Conservation (phyloP, 345 rosid species). For the Excoecaria cochinchinensis region DNA sequence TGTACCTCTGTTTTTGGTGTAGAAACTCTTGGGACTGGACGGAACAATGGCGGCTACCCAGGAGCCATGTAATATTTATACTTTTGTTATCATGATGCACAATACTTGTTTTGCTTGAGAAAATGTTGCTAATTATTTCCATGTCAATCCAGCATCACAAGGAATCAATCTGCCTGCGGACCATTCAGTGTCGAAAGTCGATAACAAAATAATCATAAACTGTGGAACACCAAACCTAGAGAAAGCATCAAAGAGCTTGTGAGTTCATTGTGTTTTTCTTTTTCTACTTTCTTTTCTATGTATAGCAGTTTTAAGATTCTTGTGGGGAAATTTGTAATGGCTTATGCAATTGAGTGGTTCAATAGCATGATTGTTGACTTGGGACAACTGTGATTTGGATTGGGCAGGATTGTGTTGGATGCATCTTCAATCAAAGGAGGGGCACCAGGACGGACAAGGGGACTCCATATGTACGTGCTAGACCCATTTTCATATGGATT, state of each 20-base stretch:
- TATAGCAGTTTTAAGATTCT: not conserved
- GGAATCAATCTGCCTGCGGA: slow-evolving; percentile 56
- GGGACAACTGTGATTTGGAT: not conserved
- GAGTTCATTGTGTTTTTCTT: slow-evolving; percentile 16
- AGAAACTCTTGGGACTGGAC: slow-evolving; percentile 60
- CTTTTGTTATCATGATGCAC: not conserved
- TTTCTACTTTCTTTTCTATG: not conserved
- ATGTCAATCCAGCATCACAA: slow-evolving; percentile 43
- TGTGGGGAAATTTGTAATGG: too few relatives aligned
- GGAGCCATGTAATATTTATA: slow-evolving; percentile 48
- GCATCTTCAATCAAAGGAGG: slow-evolving; percentile 72
- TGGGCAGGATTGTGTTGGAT: slow-evolving; percentile 70
- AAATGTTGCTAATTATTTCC: slow-evolving; percentile 20
- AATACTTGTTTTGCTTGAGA: slow-evolving; percentile 4
- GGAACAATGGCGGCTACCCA: slow-evolving; percentile 35
- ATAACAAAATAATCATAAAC: slow-evolving; percentile 48
- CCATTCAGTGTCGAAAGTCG: slow-evolving; percentile 45
- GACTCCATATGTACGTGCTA: slow-evolving; percentile 46
- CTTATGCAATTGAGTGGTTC: not conserved
- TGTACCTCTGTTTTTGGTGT: slow-evolving; percentile 18
- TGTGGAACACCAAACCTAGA: slow-evolving; percentile 37
- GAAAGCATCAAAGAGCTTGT: slow-evolving; percentile 55
- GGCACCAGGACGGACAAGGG: slow-evolving; percentile 91
- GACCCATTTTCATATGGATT: slow-evolving; percentile 51
- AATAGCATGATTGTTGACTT: slow-evolving; percentile 9